Evolutionary conservation across 2,329 filamentous ascomycete species (phyloP), one percentile per base, ranked within the genome.

Genomic region (Tolypocladium nubicola): DNA sequence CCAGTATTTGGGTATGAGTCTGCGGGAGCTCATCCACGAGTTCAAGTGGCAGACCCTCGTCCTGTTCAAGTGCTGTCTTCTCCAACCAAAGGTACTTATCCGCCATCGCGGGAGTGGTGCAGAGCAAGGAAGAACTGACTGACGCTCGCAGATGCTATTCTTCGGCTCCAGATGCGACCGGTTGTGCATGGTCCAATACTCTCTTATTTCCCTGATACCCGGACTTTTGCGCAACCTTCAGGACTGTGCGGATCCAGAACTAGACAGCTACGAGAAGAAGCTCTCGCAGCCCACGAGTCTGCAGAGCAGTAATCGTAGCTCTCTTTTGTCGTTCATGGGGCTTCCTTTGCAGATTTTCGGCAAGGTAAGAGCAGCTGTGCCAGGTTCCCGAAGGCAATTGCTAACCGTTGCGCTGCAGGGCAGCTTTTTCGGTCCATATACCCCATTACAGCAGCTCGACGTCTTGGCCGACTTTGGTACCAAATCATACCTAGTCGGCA

Each of bases 131-230:
- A 14, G 16, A 30, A 14, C 59, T 58, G 35, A 14, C 59, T 58
- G 35, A 62, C 54, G 35, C 19, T 35, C 33, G 19, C 33, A 96
- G 92, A 97, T 97, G 88, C 85, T 99, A 56, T 97, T 99, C 76
- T 99, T 97, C 67, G 92, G 94, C 61, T 91, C 93, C n/a, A 86
- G 91, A 65, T 97, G 94, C 72, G 94, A 99, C 73, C 83, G 89
- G 62, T 77, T 99, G 64, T 99, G 94, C 81, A 96, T 97, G 89
- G 92, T 96, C 74, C 94, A 99, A 72, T 99, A 97, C 75, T 94
- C 93, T 49, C 82, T 99, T 52, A 87, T 99, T 64, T 97, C 93
- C 56, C 79, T 99, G 67, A 95, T 99, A 75, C 94, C 94, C 52
- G 91, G 92, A 59, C 83, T 99, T 58, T 86, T 97, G 67, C 85